phyloP scores from a whole-genome alignment of 2,329 filamentous ascomycete species.

The Zymoseptoria passerinii region DNA sequence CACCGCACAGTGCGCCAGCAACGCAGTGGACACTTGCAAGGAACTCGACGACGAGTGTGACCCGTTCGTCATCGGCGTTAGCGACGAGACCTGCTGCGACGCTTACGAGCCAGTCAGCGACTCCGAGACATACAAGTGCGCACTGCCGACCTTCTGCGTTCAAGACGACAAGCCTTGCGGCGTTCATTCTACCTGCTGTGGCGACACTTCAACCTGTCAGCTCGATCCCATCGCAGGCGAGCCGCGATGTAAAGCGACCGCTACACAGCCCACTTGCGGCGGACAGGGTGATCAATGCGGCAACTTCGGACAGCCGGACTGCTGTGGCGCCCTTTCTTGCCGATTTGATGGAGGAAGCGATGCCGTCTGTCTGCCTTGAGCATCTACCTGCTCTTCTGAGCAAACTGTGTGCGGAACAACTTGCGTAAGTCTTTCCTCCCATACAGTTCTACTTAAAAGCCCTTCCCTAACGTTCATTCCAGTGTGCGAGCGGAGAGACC shows the following conservation, averaged over 20 bases:
- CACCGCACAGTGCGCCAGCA: neutral
- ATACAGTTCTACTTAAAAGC: too few relatives aligned
- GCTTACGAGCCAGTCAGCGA: neutral
- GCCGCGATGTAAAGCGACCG: neutral
- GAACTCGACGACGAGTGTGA: neutral
- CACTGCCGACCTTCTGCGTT: neutral
- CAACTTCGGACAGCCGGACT: neutral
- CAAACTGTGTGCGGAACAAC: too few relatives aligned
- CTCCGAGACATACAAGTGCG: neutral
- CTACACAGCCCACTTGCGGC: neutral
- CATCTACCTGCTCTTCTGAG: too few relatives aligned
- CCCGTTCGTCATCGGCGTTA: neutral
- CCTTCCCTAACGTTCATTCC: too few relatives aligned
- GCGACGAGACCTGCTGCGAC: neutral
- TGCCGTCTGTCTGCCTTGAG: too few relatives aligned
- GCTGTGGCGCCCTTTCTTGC: neutral
- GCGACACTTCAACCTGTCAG: neutral
- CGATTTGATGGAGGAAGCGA: neutral
- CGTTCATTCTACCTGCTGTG: neutral
- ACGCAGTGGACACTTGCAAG: neutral
- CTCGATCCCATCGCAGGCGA: neutral
- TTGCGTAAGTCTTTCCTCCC: too few relatives aligned
- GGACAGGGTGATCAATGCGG: neutral
- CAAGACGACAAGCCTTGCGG: neutral
- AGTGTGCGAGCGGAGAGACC: too few relatives aligned